A percentile compares a stretch with the other conserved stretches of the same genome.
Conservation (phyloP, 352 stramenopile genomes). For the Phytopythium oedochilum region DNA sequence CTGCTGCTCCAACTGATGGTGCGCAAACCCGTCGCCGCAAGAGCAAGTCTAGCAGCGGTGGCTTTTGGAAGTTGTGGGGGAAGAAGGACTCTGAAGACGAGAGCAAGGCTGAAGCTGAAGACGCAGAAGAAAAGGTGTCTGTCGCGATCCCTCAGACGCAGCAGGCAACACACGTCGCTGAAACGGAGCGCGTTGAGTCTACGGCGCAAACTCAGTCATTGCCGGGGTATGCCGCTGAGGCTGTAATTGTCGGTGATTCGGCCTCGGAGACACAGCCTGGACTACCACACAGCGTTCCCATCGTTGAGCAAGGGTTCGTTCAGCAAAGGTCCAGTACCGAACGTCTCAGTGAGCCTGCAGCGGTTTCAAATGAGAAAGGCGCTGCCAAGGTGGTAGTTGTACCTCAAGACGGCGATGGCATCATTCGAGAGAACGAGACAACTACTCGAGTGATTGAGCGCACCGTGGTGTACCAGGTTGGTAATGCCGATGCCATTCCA, state of each 20-base stretch:
- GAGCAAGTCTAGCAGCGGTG: slow-evolving; percentile 7
- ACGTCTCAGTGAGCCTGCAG: background rate
- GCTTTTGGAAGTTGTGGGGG: slow-evolving; percentile 20
- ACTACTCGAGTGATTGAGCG: background rate
- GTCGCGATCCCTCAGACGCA: background rate
- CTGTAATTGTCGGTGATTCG: background rate
- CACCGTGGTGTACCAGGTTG: background rate
- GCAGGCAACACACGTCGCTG: background rate
- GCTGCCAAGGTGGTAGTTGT: background rate
- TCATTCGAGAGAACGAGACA: background rate
- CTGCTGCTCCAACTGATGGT: slow-evolving; percentile 1
- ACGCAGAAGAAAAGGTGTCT: background rate
- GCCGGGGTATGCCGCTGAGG: background rate
- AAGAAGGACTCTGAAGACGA: slow-evolving; percentile 11
- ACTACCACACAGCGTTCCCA: background rate
- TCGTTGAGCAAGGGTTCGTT: background rate
- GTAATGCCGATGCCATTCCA: background rate
- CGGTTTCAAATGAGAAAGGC: background rate
- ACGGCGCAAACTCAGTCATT: background rate
- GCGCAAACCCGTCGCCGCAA: background rate
- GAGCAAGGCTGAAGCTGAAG: background rate
- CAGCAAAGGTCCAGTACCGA: background rate
- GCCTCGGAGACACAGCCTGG: background rate
- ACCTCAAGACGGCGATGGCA: background rate
- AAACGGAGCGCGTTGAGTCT: background rate